Conservation (phyloP, 106 monocot species). For the Allium sativum region DNA sequence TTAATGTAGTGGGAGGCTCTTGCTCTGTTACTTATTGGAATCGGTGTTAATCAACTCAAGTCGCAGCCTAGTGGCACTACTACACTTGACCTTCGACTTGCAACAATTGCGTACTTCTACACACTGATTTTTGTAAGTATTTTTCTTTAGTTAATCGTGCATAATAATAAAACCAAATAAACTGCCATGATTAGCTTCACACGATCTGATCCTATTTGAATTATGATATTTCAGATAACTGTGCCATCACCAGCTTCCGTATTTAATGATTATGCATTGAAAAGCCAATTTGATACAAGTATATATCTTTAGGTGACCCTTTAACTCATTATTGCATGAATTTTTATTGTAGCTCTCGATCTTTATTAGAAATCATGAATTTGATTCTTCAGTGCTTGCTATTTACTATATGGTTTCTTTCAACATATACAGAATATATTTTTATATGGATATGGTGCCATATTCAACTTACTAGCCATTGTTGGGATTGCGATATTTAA, state of each 20-base stretch:
- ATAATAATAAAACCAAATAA: neutral
- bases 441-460: constrained; percentile 98
- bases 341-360: no score
- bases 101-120: constrained; percentile 71
- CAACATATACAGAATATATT: constrained; percentile 72
- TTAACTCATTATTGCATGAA: neutral
- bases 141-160: no score
- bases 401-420: neutral
- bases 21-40: constrained; percentile 87
- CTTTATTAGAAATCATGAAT: no score
- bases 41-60: constrained; percentile 75
- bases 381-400: no score
- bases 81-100: constrained; percentile 58
- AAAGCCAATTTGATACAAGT: constrained; percentile 97
- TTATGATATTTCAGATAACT: constrained; percentile 50
- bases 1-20: constrained; percentile 98
- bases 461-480: constrained; percentile 92
- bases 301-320: constrained; percentile 88
- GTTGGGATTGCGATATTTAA: constrained; percentile 64
- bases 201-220: no score
- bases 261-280: constrained; percentile 92
- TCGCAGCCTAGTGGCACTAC: constrained; percentile 59
- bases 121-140: constrained; percentile 58
- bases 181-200: neutral
- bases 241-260: constrained; percentile 93